Base-by-base conservation (phyloP, 192 early-diverging fungal genomes). In the Podochytrium sp. region DNA sequence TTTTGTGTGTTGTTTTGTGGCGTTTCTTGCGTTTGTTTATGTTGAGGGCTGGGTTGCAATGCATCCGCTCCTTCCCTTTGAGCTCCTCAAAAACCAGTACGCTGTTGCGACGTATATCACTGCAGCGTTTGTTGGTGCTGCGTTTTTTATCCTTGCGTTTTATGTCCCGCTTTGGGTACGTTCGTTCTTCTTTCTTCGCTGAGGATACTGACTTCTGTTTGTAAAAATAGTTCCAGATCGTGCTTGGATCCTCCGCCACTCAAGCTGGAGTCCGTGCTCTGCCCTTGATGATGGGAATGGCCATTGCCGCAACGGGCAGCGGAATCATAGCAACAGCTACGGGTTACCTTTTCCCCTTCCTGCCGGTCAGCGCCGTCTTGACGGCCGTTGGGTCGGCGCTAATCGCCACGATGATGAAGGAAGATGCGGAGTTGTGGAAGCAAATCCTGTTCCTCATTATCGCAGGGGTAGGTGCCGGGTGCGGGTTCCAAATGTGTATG, bases 191-290 rank as follows among this genome's bases (percentile, higher is more conserved):
- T 10, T 12, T 37, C 18, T 18, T 29, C 56, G 47, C 47, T 49
- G 14, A 16, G 47, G 12, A 18, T 20, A 58, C 27, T 10, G 10
- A 20, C 33, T 32, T 10, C 61, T 63, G 10, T 63, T 74, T 90
- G 52, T 95, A n/a, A n/a, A n/a, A n/a, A n/a, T 88, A 74, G 20
- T 93, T 94, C 77, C 87, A 94, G 75, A 83, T 96, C 39, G 91
- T 94, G 16, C 81, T 87, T 38, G 90, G 86, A 20, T 34, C 90
- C 30, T 70, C 76, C 27, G 91, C 93, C 0, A 93, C 91, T 1
- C 76, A 79, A 2, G 85, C 92, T 1, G 93, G 93, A 58, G 65
- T 92, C 6, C 84, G 90, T 43, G 76, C 91, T 50, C 70, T 95
- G 42, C 90, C 93, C 1, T 86, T 91, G 58, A 82, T 94, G 16